phyloP scores from a whole-genome alignment of 768 basidiomycete species.

The Termitomyces sp. region DNA sequence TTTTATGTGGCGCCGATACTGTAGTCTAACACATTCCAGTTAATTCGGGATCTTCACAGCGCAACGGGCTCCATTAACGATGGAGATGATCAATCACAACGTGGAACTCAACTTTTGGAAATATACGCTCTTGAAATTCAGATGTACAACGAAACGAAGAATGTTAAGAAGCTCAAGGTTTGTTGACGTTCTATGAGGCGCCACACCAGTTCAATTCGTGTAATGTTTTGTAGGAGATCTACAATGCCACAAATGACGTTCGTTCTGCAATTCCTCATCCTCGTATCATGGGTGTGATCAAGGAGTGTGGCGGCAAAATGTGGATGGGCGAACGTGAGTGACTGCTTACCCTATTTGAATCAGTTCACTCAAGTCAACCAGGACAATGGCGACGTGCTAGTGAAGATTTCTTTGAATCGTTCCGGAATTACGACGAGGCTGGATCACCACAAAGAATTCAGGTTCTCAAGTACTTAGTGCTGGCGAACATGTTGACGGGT shows the following conservation, averaged over 20 bases:
- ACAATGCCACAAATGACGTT: slow-evolving; percentile 89
- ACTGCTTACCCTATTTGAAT: background rate
- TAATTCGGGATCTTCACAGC: slow-evolving; percentile 70
- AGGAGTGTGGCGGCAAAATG: slow-evolving; percentile 99
- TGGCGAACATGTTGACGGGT: slow-evolving; percentile 97
- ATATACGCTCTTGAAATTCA: slow-evolving; percentile 98
- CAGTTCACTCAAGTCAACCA: slow-evolving; percentile 21
- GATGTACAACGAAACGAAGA: slow-evolving; percentile 97
- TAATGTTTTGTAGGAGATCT: slow-evolving; percentile 69
- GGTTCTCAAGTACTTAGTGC: slow-evolving; percentile 95
- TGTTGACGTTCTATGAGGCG: background rate
- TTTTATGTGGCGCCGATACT: background rate
- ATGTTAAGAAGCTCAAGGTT: slow-evolving; percentile 95
- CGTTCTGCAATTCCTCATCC: slow-evolving; percentile 98
- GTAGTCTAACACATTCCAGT: slow-evolving; percentile 32
- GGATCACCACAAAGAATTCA: slow-evolving; percentile 96
- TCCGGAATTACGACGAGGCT: slow-evolving; percentile 97
- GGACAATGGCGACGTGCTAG: slow-evolving; percentile 96
- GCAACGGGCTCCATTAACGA: slow-evolving; percentile 58
- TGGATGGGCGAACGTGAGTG: slow-evolving; percentile 97
- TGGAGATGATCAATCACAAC: slow-evolving; percentile 82
- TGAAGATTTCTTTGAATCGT: slow-evolving; percentile 98
- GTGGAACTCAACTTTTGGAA: slow-evolving; percentile 91
- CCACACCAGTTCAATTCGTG: background rate
- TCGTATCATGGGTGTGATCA: slow-evolving; percentile 97